phyloP scores from a whole-genome alignment of 2,329 filamentous ascomycete species.

The Remersonia thermophila region DNA sequence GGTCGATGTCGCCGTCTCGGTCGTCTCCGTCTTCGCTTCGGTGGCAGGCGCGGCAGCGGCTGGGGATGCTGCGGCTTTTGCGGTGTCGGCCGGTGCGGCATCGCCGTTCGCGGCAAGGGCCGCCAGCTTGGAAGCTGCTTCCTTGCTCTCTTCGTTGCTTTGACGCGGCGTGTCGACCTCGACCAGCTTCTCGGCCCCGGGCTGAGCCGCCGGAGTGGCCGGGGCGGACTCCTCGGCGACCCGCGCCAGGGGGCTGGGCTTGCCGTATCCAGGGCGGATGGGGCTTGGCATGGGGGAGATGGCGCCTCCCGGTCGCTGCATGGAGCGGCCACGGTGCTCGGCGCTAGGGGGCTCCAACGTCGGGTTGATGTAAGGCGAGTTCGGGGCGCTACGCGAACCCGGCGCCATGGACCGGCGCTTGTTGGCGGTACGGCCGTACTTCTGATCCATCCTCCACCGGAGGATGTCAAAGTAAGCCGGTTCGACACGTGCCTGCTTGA shows the following conservation, averaged over 20 bases:
- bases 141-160: slow-evolving; percentile 30
- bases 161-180: slow-evolving; percentile 43
- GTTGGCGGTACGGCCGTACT: slow-evolving; percentile 58
- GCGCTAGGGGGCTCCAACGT: slow-evolving; percentile 42
- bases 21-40: no score
- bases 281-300: slow-evolving; percentile 53
- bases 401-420: slow-evolving; percentile 42
- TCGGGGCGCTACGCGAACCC: slow-evolving; percentile 28
- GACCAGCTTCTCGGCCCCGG: slow-evolving; percentile 38
- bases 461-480: slow-evolving; percentile 90
- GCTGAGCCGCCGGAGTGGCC: slow-evolving; percentile 27
- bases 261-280: slow-evolving; percentile 51
- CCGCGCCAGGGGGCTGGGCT: slow-evolving; percentile 58
- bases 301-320: slow-evolving; percentile 51
- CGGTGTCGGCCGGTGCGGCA: no score
- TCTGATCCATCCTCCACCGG: slow-evolving; percentile 90
- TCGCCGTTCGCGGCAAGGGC: slow-evolving; percentile 23
- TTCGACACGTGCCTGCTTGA: slow-evolving; percentile 79
- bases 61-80: no score
- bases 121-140: slow-evolving; percentile 20
- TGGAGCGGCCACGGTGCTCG: slow-evolving; percentile 56
- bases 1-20: slow-evolving; percentile 23
- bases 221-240: slow-evolving; percentile 53
- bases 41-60: no score
- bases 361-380: slow-evolving; percentile 54